Evolutionary conservation across 2,329 filamentous ascomycete species (phyloP).

Genomic region (Cladosporium sp.): DNA sequence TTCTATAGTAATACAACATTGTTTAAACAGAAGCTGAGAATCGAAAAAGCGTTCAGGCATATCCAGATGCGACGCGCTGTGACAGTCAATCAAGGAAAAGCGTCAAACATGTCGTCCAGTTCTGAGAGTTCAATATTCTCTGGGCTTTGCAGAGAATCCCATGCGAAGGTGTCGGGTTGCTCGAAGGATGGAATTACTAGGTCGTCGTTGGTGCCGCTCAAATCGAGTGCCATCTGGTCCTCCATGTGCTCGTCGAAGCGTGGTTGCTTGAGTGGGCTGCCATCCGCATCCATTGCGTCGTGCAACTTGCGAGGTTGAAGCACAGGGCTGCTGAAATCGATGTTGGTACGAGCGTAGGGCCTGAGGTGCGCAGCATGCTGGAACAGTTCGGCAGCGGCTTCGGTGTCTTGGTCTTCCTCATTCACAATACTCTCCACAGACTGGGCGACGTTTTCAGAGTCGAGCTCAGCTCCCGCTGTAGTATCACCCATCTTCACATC

Average conservation of each 20-base stretch:
- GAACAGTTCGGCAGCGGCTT: constrained; percentile 48
- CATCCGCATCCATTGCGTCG: not conserved
- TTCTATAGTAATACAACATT: constrained; percentile 8
- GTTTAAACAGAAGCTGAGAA: not conserved
- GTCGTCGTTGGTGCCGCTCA: not conserved
- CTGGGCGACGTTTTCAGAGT: constrained; percentile 26
- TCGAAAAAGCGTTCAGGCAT: not conserved
- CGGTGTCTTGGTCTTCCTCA: constrained; percentile 45
- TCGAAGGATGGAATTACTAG: not conserved
- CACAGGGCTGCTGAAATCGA: constrained; percentile 46
- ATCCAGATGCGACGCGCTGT: constrained; percentile 17
- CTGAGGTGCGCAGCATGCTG: constrained; percentile 42
- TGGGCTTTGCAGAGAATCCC: constrained; percentile 57
- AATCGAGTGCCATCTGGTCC: constrained; percentile 15
- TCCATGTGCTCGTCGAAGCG: constrained; percentile 23
- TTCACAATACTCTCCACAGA: constrained; percentile 38
- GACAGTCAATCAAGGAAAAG: constrained; percentile 16
- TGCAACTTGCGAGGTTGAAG: constrained; percentile 23
- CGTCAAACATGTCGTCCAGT: constrained; percentile 79
- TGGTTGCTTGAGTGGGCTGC: constrained; percentile 19
- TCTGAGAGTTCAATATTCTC: constrained; percentile 91
- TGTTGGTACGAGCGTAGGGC: constrained; percentile 43
- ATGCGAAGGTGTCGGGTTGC: constrained; percentile 20
- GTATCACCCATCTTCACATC: constrained; percentile 33
- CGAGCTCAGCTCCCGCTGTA: constrained; percentile 31